These are phyloP conservation scores for Mycosarcoma maydis DNA, from an alignment of 1,284 basidiomycete genomes.

Conservation along the genomic window DNA sequence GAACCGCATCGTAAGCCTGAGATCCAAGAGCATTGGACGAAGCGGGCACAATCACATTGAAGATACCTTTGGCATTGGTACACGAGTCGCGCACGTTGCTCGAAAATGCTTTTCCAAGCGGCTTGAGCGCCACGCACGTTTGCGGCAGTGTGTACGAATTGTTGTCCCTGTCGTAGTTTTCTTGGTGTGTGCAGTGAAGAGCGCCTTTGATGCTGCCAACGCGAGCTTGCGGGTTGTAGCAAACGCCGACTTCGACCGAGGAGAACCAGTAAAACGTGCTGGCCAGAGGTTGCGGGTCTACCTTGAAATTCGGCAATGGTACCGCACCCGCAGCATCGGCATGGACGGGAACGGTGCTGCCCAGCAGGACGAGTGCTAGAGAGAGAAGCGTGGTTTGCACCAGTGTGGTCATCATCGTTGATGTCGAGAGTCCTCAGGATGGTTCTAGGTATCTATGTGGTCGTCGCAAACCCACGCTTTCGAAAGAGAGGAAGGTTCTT, in stretches of 20 bases:
- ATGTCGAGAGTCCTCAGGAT: too few species aligned
- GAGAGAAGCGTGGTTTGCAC: too few species aligned
- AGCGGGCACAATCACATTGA: conserved; percentile 31
- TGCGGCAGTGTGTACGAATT: conserved; percentile 40
- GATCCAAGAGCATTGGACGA: conserved; percentile 10
- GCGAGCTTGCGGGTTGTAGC: conserved; percentile 30
- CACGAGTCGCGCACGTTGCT: conserved; percentile 25
- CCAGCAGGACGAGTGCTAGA: background rate
- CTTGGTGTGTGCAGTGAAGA: conserved; percentile 34
- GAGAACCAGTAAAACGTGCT: conserved; percentile 42
- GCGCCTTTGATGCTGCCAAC: conserved; percentile 26
- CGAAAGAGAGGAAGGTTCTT: too few species aligned
- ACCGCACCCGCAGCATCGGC: background rate
- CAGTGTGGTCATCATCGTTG: too few species aligned
- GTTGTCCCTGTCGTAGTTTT: conserved; percentile 33
- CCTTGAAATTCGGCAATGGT: too few species aligned
- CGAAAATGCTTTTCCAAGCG: conserved; percentile 19
- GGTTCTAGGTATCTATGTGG: too few species aligned
- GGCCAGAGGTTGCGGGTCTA: conserved; percentile 1
- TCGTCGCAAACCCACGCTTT: too few species aligned
- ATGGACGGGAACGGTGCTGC: background rate
- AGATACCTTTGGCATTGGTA: conserved; percentile 24
- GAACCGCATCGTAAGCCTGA: conserved; percentile 19
- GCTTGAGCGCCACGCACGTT: conserved; percentile 33
- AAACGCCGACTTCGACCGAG: conserved; percentile 40